Evolutionary conservation across 768 basidiomycete genomes (phyloP).

Genomic region (Infundibulicybe gibba): DNA sequence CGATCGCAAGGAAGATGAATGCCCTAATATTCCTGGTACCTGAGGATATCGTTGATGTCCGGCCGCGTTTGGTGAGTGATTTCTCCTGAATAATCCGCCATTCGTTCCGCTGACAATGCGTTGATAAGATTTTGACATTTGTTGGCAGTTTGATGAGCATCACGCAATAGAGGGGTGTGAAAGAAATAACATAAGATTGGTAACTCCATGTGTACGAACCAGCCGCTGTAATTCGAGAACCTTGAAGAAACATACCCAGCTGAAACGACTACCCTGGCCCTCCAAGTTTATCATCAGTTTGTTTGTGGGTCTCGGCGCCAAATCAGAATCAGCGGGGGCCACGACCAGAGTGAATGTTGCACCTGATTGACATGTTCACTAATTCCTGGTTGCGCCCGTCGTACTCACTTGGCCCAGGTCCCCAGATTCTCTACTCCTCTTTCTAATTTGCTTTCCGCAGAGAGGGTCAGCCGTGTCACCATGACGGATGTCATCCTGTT

Average conservation of each 20-base stretch:
- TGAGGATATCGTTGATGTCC: conserved; percentile 94
- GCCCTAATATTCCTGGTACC: conserved; percentile 95
- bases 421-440: neutral
- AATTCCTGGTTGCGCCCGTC: neutral
- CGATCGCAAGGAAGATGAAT: conserved; percentile 97
- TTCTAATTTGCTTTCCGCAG: conserved; percentile 8
- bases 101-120: neutral
- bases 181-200: neutral
- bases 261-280: no score
- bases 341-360: neutral
- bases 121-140: conserved; percentile 82
- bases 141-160: conserved; percentile 90
- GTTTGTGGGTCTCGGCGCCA: no score
- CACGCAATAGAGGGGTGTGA: conserved; percentile 26
- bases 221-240: no score
- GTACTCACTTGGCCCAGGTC: neutral
- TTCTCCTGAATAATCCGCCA: neutral
- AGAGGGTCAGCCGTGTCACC: conserved; percentile 18
- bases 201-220: conserved; percentile 1
- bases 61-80: conserved; percentile 75
- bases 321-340: no score
- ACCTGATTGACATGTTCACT: neutral
- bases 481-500: conserved; percentile 16
- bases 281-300: no score
- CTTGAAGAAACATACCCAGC: no score